Conservation (phyloP, 805 yeast species). For the Kazachstania viticola region DNA sequence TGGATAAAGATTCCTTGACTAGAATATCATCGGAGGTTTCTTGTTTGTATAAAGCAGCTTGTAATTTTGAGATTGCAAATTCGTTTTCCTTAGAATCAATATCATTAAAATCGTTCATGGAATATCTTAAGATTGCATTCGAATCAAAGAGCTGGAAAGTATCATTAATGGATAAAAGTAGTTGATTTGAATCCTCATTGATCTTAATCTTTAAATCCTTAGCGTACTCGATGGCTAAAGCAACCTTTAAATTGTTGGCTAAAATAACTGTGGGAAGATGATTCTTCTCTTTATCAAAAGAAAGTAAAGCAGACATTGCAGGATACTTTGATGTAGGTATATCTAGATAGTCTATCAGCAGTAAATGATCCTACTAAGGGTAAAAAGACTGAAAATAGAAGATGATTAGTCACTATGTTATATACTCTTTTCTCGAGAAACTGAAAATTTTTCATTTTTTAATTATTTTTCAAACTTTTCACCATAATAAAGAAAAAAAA, state of each 20-base stretch:
- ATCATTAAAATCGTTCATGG: conserved; percentile 37
- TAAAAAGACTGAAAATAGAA: too few relatives aligned
- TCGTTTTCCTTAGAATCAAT: conserved; percentile 25
- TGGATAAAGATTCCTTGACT: conserved; percentile 28
- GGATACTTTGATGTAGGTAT: background rate
- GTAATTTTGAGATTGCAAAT: conserved; percentile 14
- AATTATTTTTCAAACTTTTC: too few relatives aligned
- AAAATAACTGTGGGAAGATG: conserved; percentile 10
- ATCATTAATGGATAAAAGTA: conserved; percentile 20
- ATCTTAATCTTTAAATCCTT: conserved; percentile 15
- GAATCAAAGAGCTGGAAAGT: conserved; percentile 43
- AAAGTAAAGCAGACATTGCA: conserved; percentile 15
- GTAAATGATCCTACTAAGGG: too few relatives aligned
- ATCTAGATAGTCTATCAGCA: too few relatives aligned
- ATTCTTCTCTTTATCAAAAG: conserved; percentile 22
- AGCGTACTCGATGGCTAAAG: conserved; percentile 22
- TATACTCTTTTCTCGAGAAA: too few relatives aligned
- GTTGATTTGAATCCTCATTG: conserved; percentile 14
- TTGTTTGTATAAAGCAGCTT: conserved; percentile 10
- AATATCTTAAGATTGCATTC: conserved; percentile 58
- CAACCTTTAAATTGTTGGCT: conserved; percentile 25
- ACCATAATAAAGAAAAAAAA: too few relatives aligned
- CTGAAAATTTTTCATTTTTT: too few relatives aligned
- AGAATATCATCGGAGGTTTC: conserved; percentile 31
- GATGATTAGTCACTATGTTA: too few relatives aligned